Percentiles rank a stretch among this genome's conserved stretches.
phyloP scores from a whole-genome alignment of 1,284 basidiomycete species.

The Thelephora terrestris region DNA sequence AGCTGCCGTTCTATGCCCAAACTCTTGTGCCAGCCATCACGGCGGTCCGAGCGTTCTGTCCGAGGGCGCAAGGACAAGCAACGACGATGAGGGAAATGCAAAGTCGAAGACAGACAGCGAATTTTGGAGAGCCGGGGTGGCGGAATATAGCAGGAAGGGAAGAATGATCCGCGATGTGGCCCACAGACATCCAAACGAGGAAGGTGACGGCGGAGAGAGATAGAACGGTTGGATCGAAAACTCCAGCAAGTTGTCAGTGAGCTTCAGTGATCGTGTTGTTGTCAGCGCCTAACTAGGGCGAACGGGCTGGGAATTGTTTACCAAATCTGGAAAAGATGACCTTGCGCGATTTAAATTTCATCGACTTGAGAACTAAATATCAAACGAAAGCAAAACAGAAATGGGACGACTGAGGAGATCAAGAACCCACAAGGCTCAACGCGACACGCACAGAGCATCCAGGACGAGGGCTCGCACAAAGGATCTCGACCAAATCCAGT shows the following conservation, averaged over 20 bases:
- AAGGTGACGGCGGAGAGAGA: constrained; percentile 79
- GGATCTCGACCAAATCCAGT: constrained; percentile 86
- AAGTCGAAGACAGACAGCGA: constrained; percentile 92
- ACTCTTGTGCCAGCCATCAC: constrained; percentile 99
- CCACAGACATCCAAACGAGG: constrained; percentile 74
- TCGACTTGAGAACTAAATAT: too few species aligned
- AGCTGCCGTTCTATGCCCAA: constrained; percentile 92
- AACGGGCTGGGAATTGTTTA: too few species aligned
- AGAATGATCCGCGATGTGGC: constrained; percentile 48
- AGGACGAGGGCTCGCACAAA: constrained; percentile 65
- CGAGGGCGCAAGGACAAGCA: constrained; percentile 96
- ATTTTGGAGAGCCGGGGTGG: constrained; percentile 71
- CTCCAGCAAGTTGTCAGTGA: constrained; percentile 91
- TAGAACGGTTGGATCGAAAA: constrained; percentile 92
- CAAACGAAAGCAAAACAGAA: too few species aligned
- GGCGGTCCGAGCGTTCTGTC: constrained; percentile 93
- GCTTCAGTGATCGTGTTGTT: constrained; percentile 78
- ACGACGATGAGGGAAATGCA: constrained; percentile 98
- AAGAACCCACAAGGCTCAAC: constrained; percentile 57
- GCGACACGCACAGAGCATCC: constrained; percentile 63
- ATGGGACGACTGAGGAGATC: constrained; percentile 74
- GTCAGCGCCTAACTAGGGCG: too few species aligned
- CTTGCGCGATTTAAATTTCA: too few species aligned
- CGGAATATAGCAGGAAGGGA: constrained; percentile 79
- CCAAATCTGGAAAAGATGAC: too few species aligned